Base-by-base conservation (phyloP, 768 basidiomycete genomes). In the Suillus clintonianus region DNA sequence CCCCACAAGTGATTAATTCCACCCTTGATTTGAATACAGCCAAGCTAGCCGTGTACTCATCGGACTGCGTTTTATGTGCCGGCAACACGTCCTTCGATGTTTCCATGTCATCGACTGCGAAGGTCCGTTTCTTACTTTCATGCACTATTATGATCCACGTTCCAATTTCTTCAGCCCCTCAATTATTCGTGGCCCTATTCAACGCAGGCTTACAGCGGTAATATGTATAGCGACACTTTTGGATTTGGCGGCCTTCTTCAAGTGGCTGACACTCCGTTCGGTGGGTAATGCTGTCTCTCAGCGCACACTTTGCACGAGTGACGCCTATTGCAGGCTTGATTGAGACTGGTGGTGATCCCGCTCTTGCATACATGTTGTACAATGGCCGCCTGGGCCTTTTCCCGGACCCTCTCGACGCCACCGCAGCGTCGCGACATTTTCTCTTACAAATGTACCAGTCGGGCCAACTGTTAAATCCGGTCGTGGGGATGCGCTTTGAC, bases 401-500 rank as follows among this genome's bases (percentile, higher is more conserved):
- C 19, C 68, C 65, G 1, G 66, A 72, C 68, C 70, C 69, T 9
- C n/a, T 66, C 57, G 66, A 68, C n/a, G 34, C 63, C 8, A 70
- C 69, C 14, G 69, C 64, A 39, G 66, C 70, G 0, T 67, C 65
- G 2, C 63, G 64, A 17, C 70, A 72, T 54, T 69, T 69, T 42
- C 53, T 71, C 30, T 63, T 63, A 41, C 59, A 36, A 45, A 11
- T 71, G 42, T 64, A 72, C 47, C 42, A 56, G 39, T 62, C 10
- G 24, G 59, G 62, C 5, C 64, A 69, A 24, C 60, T 73, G 48
- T 64, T 72, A 17, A 68, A 74, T 36, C 71, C 71, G 8, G 71
- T 72, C 4, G 56, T 72, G 15, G 71, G 71, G n/a, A 64, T 72
- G 55, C 65, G 60, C 32, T 64, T 72, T 17, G 72, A 74, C 50